phyloP scores from a whole-genome alignment of 2,329 filamentous ascomycete genomes.

The Chaetomium sp. region DNA sequence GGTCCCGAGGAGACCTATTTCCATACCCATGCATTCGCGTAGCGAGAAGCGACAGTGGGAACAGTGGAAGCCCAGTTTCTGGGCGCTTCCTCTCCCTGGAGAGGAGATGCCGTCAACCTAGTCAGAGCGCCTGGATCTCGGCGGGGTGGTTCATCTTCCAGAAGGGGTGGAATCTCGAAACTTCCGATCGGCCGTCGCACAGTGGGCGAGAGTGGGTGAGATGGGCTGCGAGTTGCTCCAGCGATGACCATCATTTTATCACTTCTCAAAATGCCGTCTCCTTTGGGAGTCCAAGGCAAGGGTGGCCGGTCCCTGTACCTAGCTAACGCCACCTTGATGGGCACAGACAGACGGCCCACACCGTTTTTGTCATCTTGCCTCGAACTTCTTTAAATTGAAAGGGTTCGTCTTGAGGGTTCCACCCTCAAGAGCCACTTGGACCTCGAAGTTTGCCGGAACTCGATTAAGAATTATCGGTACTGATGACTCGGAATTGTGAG shows the following conservation, averaged over 20 bases:
- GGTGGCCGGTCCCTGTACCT: neutral
- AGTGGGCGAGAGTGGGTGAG: no score
- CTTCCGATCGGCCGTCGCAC: neutral
- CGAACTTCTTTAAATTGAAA: conserved; percentile 1
- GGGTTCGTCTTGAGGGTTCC: neutral
- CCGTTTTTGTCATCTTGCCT: neutral
- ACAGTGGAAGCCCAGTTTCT: neutral
- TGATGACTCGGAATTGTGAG: neutral
- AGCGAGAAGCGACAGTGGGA: conserved; percentile 1
- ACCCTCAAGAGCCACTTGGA: no score
- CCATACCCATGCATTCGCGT: no score
- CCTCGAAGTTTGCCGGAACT: neutral
- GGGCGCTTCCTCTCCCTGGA: no score
- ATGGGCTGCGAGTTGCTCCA: conserved; percentile 4
- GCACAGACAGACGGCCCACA: neutral
- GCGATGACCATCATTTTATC: neutral
- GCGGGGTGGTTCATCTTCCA: neutral
- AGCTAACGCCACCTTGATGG: neutral
- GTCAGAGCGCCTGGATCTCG: neutral
- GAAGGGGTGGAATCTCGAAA: neutral
- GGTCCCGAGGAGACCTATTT: no score
- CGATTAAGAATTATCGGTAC: neutral
- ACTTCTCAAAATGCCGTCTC: neutral
- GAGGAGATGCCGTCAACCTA: neutral
- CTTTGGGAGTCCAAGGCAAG: conserved; percentile 5